Evolutionary conservation across 225 moss, liverwort and hornwort species (phyloP).

Genomic region (Antitrichia curtipendula): DNA sequence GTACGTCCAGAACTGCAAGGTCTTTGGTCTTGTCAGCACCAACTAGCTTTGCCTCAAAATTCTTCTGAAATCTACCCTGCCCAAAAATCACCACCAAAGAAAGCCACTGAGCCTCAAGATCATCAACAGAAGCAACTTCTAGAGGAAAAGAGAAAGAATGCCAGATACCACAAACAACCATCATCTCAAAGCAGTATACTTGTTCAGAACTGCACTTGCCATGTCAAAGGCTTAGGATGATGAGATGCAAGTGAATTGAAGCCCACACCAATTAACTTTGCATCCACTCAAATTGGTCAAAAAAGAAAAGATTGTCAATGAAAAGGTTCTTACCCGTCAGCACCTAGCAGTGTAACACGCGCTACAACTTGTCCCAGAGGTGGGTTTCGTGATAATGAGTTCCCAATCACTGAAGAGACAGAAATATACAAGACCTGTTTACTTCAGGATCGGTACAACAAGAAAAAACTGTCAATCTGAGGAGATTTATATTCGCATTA

Average conservation of each 20-base stretch:
- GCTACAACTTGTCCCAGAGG: constrained; percentile 52
- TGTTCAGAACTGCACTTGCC: neutral
- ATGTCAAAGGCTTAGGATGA: neutral
- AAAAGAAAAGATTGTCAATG: neutral
- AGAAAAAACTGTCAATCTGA: neutral
- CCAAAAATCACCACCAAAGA: constrained; percentile 18
- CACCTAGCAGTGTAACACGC: constrained; percentile 57
- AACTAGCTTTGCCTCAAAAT: constrained; percentile 61
- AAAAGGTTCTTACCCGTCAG: constrained; percentile 40
- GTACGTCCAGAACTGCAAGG: constrained; percentile 57
- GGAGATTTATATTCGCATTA: neutral
- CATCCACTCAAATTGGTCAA: neutral
- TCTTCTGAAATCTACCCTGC: constrained; percentile 66
- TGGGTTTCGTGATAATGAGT: constrained; percentile 46
- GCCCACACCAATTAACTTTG: neutral
- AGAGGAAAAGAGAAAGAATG: neutral
- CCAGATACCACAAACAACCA: neutral
- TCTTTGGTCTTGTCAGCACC: constrained; percentile 65
- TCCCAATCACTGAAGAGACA: constrained; percentile 41
- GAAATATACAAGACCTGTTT: neutral
- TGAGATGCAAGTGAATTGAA: neutral
- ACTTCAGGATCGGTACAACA: neutral
- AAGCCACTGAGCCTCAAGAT: constrained; percentile 10
- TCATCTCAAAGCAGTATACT: neutral
- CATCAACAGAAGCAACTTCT: neutral